A percentile compares a stretch with the other conserved stretches of the same genome.
phyloP scores from a whole-genome alignment of 129 eudicot genomes.

The Ambrosia artemisiifolia region DNA sequence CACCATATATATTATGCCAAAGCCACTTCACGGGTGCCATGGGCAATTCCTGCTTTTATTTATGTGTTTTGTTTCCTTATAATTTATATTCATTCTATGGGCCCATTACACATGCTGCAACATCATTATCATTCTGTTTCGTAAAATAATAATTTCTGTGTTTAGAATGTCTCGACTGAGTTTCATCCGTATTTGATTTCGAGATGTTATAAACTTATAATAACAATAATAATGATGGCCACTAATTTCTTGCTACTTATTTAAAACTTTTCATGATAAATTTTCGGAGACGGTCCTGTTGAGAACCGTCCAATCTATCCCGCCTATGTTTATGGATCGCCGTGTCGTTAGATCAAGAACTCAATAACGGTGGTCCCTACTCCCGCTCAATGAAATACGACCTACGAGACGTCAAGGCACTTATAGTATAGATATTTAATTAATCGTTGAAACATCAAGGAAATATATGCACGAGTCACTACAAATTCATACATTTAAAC shows the following conservation, averaged over 20 bases:
- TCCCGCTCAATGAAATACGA: too few relatives aligned
- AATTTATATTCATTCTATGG: conserved; percentile 1
- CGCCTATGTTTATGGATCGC: too few relatives aligned
- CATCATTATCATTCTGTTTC: conserved; percentile 1
- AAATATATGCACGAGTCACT: too few relatives aligned
- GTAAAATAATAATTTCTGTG: not conserved
- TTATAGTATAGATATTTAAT: too few relatives aligned
- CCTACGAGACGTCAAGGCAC: too few relatives aligned
- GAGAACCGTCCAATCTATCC: too few relatives aligned
- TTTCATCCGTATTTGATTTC: not conserved
- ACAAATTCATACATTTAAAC: too few relatives aligned
- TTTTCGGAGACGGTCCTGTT: too few relatives aligned
- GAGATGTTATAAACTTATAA: not conserved
- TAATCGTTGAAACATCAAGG: too few relatives aligned
- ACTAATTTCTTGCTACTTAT: not conserved
- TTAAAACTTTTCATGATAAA: not conserved
- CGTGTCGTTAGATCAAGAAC: too few relatives aligned
- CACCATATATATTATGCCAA: not conserved
- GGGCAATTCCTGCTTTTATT: not conserved
- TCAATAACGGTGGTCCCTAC: too few relatives aligned
- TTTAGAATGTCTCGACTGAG: not conserved
- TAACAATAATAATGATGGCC: not conserved
- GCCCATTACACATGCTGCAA: not conserved
- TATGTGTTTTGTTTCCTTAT: not conserved
- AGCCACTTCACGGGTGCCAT: not conserved